Evolutionary conservation across 1,284 basidiomycete genomes (phyloP), one percentile per base, ranked within the genome.

Genomic region (Ceratobasidium sp.): DNA sequence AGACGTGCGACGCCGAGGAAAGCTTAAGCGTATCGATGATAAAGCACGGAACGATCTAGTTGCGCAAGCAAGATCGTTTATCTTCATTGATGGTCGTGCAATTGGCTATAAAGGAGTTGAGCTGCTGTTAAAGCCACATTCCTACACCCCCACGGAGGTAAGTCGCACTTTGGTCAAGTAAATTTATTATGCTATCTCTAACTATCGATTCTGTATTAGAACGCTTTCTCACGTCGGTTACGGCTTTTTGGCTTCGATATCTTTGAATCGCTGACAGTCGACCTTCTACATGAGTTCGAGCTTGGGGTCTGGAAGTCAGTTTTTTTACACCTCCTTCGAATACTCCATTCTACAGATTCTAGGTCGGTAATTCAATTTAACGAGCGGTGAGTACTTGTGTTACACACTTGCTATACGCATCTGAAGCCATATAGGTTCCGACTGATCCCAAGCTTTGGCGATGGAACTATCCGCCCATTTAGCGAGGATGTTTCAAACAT

Each of bases 81-180:
- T 74, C 7, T 72, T 66, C 35, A 41, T 46, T 28, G 21, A 63
- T 18, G 59, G 62, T n/a, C n/a, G 47, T 6, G 43, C 46, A 8
- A 54, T 75, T n/a, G 43, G 13, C 16, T 46, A 49, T 13, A 63
- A 41, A 21, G 9, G 44, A 11, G 73, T 75, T 21, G 64, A 76
- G 16, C 61, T 28, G 1, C 38, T 73, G 7, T 57, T 76, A 11
- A 30, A 50, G 3, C 44, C 47, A 35, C 13, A 59, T 30, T 76
- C 75, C 6, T 41, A 49, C 14, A 59, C 66, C 2, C 74, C 74
- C 11, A 75, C 66, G 13, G 8, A 32, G 49, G 75, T 76, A 47
- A 55, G 75, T 81, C 43, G 81, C 83, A 69, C 74, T 83, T 0
- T n/a, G n/a, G n/a, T n/a, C n/a, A n/a, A n/a, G 82, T 82, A 0